Evolutionary conservation across 106 monocot species (phyloP).

Genomic region (Triglochin maritima): DNA sequence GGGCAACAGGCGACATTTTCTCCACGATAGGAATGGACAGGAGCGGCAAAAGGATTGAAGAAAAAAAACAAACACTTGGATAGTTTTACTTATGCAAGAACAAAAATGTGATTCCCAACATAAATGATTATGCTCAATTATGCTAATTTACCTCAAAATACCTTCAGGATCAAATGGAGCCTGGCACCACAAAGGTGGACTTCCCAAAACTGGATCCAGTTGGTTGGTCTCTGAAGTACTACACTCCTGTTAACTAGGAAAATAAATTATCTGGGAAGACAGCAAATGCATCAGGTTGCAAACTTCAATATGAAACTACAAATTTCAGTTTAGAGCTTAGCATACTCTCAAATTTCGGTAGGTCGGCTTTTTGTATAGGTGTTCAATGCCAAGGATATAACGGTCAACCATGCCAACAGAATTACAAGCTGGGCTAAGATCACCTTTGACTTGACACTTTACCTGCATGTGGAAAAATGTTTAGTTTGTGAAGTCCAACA

Average conservation of each 20-base stretch:
- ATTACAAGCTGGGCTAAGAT: conserved; percentile 73
- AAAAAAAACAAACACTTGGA: too few species aligned
- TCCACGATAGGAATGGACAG: too few species aligned
- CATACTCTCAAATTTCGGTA: conserved; percentile 53
- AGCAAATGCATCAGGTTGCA: background rate
- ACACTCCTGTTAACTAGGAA: conserved; percentile 40
- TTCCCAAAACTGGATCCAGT: background rate
- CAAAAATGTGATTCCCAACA: too few species aligned
- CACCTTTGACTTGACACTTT: conserved; percentile 54
- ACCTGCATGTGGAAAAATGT: conserved; percentile 22
- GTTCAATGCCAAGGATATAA: conserved; percentile 51
- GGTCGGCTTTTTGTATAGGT: conserved; percentile 48
- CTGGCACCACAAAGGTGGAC: conserved; percentile 41
- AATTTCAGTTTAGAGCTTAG: background rate
- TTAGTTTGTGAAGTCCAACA: too few species aligned
- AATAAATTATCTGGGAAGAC: background rate
- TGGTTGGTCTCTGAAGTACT: conserved; percentile 11
- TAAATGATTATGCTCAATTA: too few species aligned
- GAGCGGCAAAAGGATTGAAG: too few species aligned
- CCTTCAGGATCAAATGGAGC: conserved; percentile 79
- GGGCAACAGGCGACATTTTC: too few species aligned
- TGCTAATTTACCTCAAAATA: conserved; percentile 33
- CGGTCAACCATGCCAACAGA: conserved; percentile 68
- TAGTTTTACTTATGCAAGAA: too few species aligned
- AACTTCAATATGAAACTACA: background rate